These are phyloP conservation scores for Akanthomyces lecanii DNA, from an alignment of 2,329 filamentous ascomycete genomes.

Conservation along the genomic window DNA sequence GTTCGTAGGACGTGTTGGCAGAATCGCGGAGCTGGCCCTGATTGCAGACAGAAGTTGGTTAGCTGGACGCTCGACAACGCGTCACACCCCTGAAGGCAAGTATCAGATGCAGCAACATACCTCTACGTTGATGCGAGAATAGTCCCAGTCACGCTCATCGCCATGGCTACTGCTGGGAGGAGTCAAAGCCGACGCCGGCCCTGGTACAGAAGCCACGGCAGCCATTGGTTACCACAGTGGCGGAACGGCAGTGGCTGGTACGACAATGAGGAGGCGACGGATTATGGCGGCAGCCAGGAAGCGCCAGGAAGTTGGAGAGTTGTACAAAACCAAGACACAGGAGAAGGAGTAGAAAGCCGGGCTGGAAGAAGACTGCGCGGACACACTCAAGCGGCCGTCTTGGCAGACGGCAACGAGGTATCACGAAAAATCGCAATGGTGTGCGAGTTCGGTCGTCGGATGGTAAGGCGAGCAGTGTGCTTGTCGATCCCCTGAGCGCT, in stretches of 20 bases:
- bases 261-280: not conserved
- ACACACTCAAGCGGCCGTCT: not conserved
- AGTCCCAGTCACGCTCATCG: conserved; percentile 43
- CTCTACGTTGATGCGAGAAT: conserved; percentile 32
- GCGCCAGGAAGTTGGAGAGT: not conserved
- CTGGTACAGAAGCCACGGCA: conserved; percentile 48
- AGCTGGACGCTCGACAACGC: not conserved
- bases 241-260: conserved; percentile 1
- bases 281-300: not conserved
- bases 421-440: not conserved
- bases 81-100: not conserved
- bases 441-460: not conserved
- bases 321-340: not conserved
- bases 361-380: not conserved
- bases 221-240: conserved; percentile 38
- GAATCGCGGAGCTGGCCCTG: conserved; percentile 6
- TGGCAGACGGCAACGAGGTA: not conserved
- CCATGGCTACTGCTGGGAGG: conserved; percentile 48
- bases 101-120: conserved; percentile 29
- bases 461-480: not conserved
- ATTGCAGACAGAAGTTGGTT: not conserved
- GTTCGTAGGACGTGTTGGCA: not conserved
- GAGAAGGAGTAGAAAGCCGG: not conserved
- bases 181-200: conserved; percentile 44
- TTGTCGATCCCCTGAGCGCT: not conserved